Base-by-base conservation (phyloP, 371 early-diverging fungal species). In the Choanephora cucurbitarum region DNA sequence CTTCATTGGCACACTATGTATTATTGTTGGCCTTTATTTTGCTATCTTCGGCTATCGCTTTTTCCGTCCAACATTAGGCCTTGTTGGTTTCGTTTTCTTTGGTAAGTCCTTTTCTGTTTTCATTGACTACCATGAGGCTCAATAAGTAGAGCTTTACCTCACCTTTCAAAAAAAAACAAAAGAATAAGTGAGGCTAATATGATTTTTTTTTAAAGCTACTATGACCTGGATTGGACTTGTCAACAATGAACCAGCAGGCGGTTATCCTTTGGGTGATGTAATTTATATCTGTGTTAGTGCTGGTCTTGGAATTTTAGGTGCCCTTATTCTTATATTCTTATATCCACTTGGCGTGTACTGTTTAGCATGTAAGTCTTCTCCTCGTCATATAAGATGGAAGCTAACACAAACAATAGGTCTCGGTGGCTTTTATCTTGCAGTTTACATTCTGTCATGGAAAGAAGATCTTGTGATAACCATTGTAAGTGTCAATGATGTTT, bases 161-260 rank as follows among this genome's bases (percentile, higher is more conserved):
- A n/a, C n/a, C 39, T 52, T 39, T 49, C n/a, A 37, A 23, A 41
- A 22, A 32, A 42, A 18, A 45, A 28, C 11, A 48, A 28, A 40
- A 21, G 19, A 1, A 10, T 15, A 15, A 14, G 1, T 21, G n/a
- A 11, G 8, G 15, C 18, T 24, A 19, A 32, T 24, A n/a, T 1
- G n/a, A 13, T 15, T 33, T n/a, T 44, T 45, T 52, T 33, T 14
- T 34, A 13, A 55, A 80, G 81, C 71, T 14, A 62, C 67, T 13
- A 78, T 78, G 69, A 73, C 77, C 11, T 80, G 71, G 73, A 70
- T 78, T 17, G 79, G 79, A 3, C 55, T 80, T 33, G 66, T 67
- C 17, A 80, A 80, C 59, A 76, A 71, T 21, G 79, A 80, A 49
- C 81, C 81, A 17, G 52, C 58, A 15, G 54, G 49, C 31, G 77